Conservation (phyloP, 2,329 filamentous ascomycete species). For the Diaporthe sp. region DNA sequence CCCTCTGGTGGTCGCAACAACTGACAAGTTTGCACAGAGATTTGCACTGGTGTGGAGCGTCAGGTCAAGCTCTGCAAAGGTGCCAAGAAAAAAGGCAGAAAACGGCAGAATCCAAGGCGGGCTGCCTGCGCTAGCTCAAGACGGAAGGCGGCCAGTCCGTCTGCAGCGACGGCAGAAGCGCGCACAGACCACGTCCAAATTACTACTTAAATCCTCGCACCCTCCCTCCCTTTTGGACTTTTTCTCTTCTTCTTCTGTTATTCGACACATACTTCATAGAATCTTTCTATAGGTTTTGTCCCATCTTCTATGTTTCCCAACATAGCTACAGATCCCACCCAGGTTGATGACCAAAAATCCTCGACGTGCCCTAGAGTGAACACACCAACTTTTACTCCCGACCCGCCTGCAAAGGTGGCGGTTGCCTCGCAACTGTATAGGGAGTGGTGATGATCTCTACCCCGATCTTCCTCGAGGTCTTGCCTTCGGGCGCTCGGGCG, state of each 20-base stretch:
- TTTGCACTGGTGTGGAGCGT: background rate
- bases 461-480: constrained; percentile 71
- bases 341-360: constrained; percentile 93
- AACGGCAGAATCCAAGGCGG: background rate
- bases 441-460: constrained; percentile 96
- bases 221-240: constrained; percentile 48
- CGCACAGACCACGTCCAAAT: background rate
- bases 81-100: background rate
- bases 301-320: constrained; percentile 88
- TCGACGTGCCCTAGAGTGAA: constrained; percentile 90
- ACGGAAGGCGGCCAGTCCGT: constrained; percentile 3
- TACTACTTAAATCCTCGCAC: constrained; percentile 57
- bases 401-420: constrained; percentile 74
- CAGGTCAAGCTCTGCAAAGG: background rate
- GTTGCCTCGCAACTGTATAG: constrained; percentile 73
- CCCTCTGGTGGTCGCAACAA: background rate
- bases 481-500: constrained; percentile 81
- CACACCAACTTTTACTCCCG: constrained; percentile 70
- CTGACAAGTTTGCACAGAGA: background rate
- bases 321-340: constrained; percentile 94
- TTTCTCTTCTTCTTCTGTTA: constrained; percentile 64
- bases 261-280: constrained; percentile 79
- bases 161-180: background rate
- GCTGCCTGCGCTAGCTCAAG: no score
- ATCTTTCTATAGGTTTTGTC: constrained; percentile 99